phyloP scores from a whole-genome alignment of 805 yeast species.

The Vanderwaltozyma yarrowii region DNA sequence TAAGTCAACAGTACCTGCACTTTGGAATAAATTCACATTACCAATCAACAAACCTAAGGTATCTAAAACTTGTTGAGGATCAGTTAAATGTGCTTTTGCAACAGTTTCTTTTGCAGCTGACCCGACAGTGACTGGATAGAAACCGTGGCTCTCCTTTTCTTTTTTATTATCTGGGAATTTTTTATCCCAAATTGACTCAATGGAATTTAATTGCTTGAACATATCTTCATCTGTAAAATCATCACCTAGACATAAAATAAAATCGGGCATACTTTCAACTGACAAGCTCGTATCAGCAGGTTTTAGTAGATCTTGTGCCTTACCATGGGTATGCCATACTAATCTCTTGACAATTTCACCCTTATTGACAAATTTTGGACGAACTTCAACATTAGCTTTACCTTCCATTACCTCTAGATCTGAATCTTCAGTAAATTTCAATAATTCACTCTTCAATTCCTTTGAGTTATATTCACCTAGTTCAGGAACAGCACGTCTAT shows the following conservation, averaged over 20 bases:
- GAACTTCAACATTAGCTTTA: constrained; percentile 93
- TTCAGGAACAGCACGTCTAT: constrained; percentile 88
- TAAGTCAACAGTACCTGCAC: constrained; percentile 63
- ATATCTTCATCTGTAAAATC: constrained; percentile 97
- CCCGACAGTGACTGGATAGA: constrained; percentile 85
- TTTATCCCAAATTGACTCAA: constrained; percentile 38
- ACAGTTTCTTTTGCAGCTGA: constrained; percentile 80
- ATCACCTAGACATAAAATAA: constrained; percentile 86
- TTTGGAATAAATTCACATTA: constrained; percentile 66
- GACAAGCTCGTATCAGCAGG: constrained; percentile 26
- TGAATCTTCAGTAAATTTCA: constrained; percentile 50
- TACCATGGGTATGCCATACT: constrained; percentile 54
- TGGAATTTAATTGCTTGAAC: constrained; percentile 67
- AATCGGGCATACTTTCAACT: constrained; percentile 57
- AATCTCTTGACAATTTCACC: constrained; percentile 89
- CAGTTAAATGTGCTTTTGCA: constrained; percentile 77
- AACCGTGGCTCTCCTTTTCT: constrained; percentile 44
- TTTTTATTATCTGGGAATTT: constrained; percentile 33
- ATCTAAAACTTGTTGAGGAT: constrained; percentile 76
- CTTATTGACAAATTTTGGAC: constrained; percentile 89
- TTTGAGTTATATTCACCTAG: constrained; percentile 81
- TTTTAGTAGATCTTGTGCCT: constrained; percentile 35
- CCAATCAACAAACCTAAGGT: constrained; percentile 74
- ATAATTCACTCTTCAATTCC: constrained; percentile 56
- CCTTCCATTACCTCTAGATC: constrained; percentile 96